phyloP scores from a whole-genome alignment of 306 rosid species.

The Glycine latifolia region DNA sequence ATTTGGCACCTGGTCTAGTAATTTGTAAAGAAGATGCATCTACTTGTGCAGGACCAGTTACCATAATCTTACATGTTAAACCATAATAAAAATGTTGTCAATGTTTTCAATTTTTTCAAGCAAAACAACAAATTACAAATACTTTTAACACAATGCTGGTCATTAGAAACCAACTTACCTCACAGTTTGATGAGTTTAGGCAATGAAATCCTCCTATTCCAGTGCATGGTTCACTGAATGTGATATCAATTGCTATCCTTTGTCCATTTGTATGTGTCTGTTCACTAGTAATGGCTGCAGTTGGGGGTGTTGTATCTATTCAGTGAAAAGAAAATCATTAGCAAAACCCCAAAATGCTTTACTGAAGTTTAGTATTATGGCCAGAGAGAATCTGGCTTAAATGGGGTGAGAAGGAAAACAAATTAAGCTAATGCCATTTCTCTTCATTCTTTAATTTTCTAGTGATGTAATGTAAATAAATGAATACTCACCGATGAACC shows the following conservation, averaged over 20 bases:
- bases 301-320: conserved; percentile 68
- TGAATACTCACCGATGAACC: conserved; percentile 68
- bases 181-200: conserved; percentile 65
- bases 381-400: conserved; percentile 5
- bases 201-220: conserved; percentile 67
- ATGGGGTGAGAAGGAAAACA: background rate
- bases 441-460: conserved; percentile 9
- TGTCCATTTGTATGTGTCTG: conserved; percentile 59
- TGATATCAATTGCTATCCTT: conserved; percentile 54
- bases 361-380: conserved; percentile 3
- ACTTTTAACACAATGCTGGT: conserved; percentile 4
- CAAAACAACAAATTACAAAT: background rate
- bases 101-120: background rate
- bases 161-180: conserved; percentile 57
- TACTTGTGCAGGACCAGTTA: conserved; percentile 58
- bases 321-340: conserved; percentile 14
- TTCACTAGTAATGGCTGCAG: conserved; percentile 60
- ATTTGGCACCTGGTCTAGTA: conserved; percentile 46
- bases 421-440: conserved; percentile 7
- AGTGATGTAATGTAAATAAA: background rate
- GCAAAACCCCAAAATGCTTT: background rate
- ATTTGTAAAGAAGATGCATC: conserved; percentile 57
- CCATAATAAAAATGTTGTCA: conserved; percentile 8
- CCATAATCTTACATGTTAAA: conserved; percentile 53
- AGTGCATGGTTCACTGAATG: conserved; percentile 66